Base-by-base conservation (phyloP, 805 yeast genomes). In the Myxozyma nipponensis region DNA sequence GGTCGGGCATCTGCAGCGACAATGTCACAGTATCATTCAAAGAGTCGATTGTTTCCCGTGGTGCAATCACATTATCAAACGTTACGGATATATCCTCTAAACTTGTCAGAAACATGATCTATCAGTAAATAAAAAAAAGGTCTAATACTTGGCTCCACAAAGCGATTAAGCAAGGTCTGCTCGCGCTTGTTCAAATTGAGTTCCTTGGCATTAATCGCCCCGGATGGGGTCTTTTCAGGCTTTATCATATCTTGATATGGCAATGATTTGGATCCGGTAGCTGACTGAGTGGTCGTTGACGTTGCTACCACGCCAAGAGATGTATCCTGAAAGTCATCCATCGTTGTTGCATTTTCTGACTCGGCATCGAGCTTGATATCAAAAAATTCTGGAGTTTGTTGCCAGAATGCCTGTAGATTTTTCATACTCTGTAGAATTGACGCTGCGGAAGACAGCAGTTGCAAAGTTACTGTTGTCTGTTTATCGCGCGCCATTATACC, bases 1-100 rank as follows among this genome's bases (percentile, higher is more conserved):
- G 55, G 21, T 53, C 41, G 13, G 57, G 57, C 57, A 53, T 53
- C 24, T 41, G 38, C n/a, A 53, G 39, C 6, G 51, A 44, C 15
- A 53, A 45, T 7, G 49, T 44, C 15, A 53, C 47, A 0, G 57
- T 46, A 22, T 53, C 57, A 23, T 47, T 42, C 17, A 53, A 40
- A 17, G 51, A 38, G 15, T 53, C 57, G 3, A 53, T 40, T 15
- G 57, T 53, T 37, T 26, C 39, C 23, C 39, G 44, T 21, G 57
- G 54, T 3, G 55, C 36, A 32, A 53, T 39, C 13, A 53, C 57
- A 18, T 37, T 23, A 22, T 40, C 44, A 28, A 46, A 50, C 9
- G 45, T 42, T 4, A 49, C 52, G 13, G 42, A 46, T 17, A 53
- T 53, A 19, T 48, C 50, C 39, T 48, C 50, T 25, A 38, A 9